Conservation (phyloP, 345 rosid genomes). For the Raphanus raphanistrum region DNA sequence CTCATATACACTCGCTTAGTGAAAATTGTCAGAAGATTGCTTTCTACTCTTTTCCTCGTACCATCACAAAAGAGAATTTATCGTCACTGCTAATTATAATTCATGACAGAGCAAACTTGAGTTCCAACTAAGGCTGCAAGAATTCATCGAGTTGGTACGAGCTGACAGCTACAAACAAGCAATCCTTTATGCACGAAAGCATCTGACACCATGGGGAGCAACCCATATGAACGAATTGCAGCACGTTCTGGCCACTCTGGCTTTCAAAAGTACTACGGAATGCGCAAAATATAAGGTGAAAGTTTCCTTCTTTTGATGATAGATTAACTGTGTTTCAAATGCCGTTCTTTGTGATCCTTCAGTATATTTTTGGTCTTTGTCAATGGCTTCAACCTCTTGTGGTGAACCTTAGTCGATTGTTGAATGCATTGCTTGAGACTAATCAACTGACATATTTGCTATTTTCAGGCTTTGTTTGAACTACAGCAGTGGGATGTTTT, state of each 20-base stretch:
- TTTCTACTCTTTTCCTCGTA: neutral
- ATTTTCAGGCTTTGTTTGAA: constrained; percentile 76
- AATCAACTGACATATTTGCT: constrained; percentile 1
- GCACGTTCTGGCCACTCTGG: constrained; percentile 80
- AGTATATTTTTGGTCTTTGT: neutral
- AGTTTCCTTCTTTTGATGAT: constrained; percentile 12
- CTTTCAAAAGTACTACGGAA: constrained; percentile 75
- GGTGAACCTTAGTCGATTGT: neutral
- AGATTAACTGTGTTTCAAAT: constrained; percentile 8
- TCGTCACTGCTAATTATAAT: constrained; percentile 1
- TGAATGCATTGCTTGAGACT: constrained; percentile 12
- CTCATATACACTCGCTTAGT: too few relatives aligned
- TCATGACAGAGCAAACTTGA: constrained; percentile 82
- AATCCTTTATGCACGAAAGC: constrained; percentile 75
- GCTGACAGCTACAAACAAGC: constrained; percentile 69
- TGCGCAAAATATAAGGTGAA: constrained; percentile 82
- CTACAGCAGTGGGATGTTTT: constrained; percentile 88
- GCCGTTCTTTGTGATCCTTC: constrained; percentile 1
- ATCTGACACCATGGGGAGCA: constrained; percentile 87
- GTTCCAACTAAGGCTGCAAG: constrained; percentile 96
- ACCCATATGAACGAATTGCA: constrained; percentile 86
- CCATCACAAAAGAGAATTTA: neutral
- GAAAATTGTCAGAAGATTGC: too few relatives aligned
- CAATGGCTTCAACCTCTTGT: neutral
- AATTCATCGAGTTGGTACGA: constrained; percentile 88